Evolutionary conservation across 345 rosid species (phyloP).

Genomic region (Clausena lansium): DNA sequence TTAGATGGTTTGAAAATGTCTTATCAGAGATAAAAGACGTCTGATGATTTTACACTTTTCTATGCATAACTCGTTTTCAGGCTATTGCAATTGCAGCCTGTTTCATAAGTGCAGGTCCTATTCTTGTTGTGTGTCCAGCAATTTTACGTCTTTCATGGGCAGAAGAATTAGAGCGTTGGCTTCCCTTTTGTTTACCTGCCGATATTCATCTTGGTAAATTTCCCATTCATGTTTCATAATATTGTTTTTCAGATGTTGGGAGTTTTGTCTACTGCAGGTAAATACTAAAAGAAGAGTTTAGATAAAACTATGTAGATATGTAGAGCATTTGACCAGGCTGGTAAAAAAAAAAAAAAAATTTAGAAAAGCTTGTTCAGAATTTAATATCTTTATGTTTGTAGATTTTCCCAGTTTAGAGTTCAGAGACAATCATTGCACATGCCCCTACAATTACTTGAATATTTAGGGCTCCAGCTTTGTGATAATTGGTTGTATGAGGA

Average conservation of each 20-base stretch:
- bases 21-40: neutral
- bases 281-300: neutral
- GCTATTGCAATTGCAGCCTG: conserved; percentile 94
- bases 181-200: conserved; percentile 81
- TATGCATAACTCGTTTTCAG: conserved; percentile 38
- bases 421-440: neutral
- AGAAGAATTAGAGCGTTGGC: conserved; percentile 94
- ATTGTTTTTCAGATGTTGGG: neutral
- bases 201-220: conserved; percentile 84
- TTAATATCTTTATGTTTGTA: neutral
- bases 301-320: neutral
- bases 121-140: conserved; percentile 95
- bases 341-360: neutral
- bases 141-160: conserved; percentile 90
- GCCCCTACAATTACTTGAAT: neutral
- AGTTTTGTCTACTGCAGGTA: neutral
- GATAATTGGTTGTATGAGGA: neutral
- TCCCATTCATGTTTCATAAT: conserved; percentile 4
- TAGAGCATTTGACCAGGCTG: neutral
- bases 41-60: conserved; percentile 9
- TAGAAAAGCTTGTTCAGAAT: neutral
- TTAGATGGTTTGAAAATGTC: conserved; percentile 6
- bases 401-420: neutral
- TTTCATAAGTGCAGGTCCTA: conserved; percentile 69
- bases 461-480: neutral